Conservation (phyloP, 2,329 filamentous ascomycete genomes). For the Colletotrichum abscissum region DNA sequence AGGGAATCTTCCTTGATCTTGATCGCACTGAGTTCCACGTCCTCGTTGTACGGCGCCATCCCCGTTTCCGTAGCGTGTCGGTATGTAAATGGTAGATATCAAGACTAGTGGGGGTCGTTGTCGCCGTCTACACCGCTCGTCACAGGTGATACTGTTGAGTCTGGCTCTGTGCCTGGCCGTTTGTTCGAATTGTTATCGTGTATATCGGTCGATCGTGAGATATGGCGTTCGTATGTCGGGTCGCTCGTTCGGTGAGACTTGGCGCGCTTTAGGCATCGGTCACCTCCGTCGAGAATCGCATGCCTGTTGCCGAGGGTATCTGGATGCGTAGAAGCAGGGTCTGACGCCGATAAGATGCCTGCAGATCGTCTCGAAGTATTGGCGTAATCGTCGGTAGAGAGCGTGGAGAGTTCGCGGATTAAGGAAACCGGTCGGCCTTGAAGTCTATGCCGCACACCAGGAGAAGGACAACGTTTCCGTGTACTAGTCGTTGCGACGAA, state of each 20-base stretch:
- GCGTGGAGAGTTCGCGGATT: background rate
- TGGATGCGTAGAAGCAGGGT: background rate
- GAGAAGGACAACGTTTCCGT: background rate
- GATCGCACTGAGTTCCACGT: conserved; percentile 68
- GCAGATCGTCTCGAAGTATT: background rate
- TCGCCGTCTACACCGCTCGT: background rate
- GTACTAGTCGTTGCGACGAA: conserved; percentile 2
- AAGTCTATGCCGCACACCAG: background rate
- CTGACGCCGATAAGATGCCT: background rate
- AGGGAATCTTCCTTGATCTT: conserved; percentile 69
- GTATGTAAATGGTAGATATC: background rate
- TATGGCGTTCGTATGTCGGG: background rate
- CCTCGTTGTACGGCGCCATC: conserved; percentile 51
- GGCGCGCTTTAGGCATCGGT: conserved; percentile 15
- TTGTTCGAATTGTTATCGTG: background rate
- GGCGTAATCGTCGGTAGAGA: background rate
- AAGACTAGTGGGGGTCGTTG: background rate
- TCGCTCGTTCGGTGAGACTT: conserved; percentile 4
- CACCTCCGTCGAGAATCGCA: conserved; percentile 16
- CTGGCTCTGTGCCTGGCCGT: background rate
- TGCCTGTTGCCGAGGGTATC: conserved; percentile 19
- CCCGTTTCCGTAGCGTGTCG: conserved; percentile 18
- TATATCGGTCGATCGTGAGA: conserved; percentile 4
- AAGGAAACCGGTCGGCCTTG: background rate
- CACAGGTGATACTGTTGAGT: background rate